A percentile compares a stretch with the other conserved stretches of the same genome.
phyloP scores from a whole-genome alignment of 2,329 filamentous ascomycete genomes.

The Fonsecaea erecta region DNA sequence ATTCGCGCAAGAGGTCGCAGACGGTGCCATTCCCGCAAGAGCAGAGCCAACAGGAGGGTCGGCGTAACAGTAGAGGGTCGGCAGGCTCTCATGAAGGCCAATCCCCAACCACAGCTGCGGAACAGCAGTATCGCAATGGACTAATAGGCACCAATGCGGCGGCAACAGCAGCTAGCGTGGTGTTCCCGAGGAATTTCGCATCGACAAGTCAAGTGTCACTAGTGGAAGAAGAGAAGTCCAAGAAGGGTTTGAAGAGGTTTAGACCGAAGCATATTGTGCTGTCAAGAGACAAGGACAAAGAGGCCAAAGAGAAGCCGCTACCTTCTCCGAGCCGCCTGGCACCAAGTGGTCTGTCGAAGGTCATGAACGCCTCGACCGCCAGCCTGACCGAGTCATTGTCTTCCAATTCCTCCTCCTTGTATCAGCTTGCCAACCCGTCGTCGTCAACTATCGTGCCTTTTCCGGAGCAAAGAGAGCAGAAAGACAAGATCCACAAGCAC shows the following conservation, averaged over 20 bases:
- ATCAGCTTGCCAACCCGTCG: constrained; percentile 66
- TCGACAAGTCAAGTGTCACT: constrained; percentile 38
- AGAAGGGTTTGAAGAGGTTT: constrained; percentile 69
- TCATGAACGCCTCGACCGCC: constrained; percentile 64
- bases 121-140: constrained; percentile 55
- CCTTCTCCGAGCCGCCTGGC: constrained; percentile 65
- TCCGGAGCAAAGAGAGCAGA: constrained; percentile 39
- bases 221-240: constrained; percentile 49
- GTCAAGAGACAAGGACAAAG: constrained; percentile 62
- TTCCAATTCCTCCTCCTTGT: constrained; percentile 62
- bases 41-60: constrained; percentile 38
- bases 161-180: constrained; percentile 65
- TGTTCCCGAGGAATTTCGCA: constrained; percentile 60
- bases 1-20: constrained; percentile 60
- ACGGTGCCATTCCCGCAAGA: constrained; percentile 51
- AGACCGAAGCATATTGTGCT: constrained; percentile 69
- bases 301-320: constrained; percentile 54
- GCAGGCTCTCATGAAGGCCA: constrained; percentile 38
- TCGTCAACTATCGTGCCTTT: constrained; percentile 55
- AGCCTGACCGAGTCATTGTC: constrained; percentile 61
- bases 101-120: constrained; percentile 34
- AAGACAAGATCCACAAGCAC: constrained; percentile 59
- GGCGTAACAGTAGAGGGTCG: constrained; percentile 45
- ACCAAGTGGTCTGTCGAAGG: constrained; percentile 57
- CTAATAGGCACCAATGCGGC: constrained; percentile 60